phyloP scores from a whole-genome alignment of 352 stramenopile genomes.

The Globisporangium middletonii region DNA sequence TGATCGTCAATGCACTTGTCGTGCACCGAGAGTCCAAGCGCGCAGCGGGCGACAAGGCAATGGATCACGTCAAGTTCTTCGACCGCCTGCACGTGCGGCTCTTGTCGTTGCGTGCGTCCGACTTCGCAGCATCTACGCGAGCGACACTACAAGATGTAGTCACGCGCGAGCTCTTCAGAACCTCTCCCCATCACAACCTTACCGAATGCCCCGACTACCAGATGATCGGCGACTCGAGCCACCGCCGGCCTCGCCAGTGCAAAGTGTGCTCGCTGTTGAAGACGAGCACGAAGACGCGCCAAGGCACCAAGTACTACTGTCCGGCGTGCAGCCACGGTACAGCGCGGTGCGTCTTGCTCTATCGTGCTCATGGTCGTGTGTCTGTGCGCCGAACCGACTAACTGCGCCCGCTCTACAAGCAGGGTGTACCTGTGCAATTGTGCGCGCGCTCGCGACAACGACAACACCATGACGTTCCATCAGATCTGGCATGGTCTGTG shows the following conservation, averaged over 20 bases:
- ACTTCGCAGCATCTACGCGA: neutral
- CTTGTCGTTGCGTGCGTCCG: neutral
- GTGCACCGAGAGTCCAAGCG: neutral
- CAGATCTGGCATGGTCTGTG: neutral
- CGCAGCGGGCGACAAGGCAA: neutral
- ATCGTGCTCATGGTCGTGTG: no score
- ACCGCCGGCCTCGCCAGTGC: neutral
- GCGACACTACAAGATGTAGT: neutral
- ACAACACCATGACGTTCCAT: neutral
- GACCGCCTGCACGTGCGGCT: neutral
- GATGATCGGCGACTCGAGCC: neutral
- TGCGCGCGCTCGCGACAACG: neutral
- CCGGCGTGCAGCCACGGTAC: neutral
- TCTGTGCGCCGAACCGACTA: no score
- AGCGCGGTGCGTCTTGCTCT: neutral
- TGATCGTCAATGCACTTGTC: neutral
- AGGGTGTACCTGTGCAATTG: neutral
- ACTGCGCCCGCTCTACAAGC: no score
- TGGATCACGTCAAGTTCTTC: neutral
- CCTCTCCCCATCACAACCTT: neutral
- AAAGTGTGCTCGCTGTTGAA: neutral
- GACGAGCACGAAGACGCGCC: neutral
- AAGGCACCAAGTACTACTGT: neutral
- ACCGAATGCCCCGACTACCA: neutral
- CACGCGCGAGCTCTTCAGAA: neutral